Evolutionary conservation across 176 grass and related monocot genomes (phyloP), one percentile per base, ranked within the genome.

Genomic region (Juncus inflexus): DNA sequence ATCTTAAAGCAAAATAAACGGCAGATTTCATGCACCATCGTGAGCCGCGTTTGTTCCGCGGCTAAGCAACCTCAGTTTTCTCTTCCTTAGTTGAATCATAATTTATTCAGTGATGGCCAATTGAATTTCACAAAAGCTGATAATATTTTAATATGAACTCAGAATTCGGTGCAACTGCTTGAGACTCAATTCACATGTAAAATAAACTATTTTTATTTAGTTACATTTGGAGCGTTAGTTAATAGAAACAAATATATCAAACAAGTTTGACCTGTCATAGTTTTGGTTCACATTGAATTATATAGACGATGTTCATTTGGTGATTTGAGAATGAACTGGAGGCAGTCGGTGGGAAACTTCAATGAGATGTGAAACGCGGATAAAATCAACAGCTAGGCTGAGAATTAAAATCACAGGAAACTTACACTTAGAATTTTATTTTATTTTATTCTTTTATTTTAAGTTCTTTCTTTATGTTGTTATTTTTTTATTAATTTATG

Each of bases 291-390:
- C 67, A 57, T 55, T 57, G 41, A 58, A 28, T 6, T 6, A 8
- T 1, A 35, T 42, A 36, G 13, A 57, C 67, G 35, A 40, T 52
- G 51, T 55, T 55, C 35, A 57, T 14, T 28, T 7, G 35, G 9
- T 12, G 9, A 57, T 67, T 67, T 39, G 2, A 5, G 52, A 8
- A n/a, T 6, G 12, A 41, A 7, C 5, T 39, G 10, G 35, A 40
- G 11, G 60, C 12, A 52, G 49, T 8, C 12, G 49, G 7, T 52
- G 49, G 12, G 19, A 28, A 28, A 28, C 19, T 28, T 55, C 50
- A 51, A 69, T 35, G 13, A 35, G 11, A 57, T 57, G 3, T 35
- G 51, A 71, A 57, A 71, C 50, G 53, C 67, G 52, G 37, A 70
- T 5, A 45, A 71, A 71, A 58, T 57, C 7, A 52, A 52, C 15